These are phyloP conservation scores for Pseudopithomyces maydicus DNA, from an alignment of 2,329 filamentous ascomycete genomes.

Conservation along the genomic window DNA sequence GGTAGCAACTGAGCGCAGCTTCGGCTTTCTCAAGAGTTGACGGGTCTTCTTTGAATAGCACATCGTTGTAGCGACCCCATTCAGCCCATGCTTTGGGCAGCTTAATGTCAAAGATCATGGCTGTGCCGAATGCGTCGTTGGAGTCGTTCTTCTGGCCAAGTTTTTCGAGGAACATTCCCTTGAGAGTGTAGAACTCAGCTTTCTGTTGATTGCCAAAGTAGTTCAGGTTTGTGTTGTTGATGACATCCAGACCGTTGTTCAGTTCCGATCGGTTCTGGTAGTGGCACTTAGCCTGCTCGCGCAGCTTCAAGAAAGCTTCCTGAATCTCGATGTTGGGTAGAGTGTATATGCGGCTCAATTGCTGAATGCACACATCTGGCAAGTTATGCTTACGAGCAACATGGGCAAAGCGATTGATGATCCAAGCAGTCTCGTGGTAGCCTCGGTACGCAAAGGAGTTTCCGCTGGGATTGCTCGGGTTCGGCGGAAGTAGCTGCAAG, in stretches of 20 bases:
- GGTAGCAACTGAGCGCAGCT: slow-evolving; percentile 92
- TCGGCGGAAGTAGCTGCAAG: slow-evolving; percentile 78
- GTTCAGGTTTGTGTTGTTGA: slow-evolving; percentile 99
- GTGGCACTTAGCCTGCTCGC: slow-evolving; percentile 99
- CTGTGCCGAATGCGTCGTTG: slow-evolving; percentile 91
- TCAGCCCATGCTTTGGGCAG: slow-evolving; percentile 98
- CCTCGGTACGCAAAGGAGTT: slow-evolving; percentile 96
- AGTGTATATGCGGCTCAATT: slow-evolving; percentile 97
- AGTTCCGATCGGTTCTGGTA: slow-evolving; percentile 96
- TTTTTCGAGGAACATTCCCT: slow-evolving; percentile 99
- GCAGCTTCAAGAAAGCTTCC: slow-evolving; percentile 94
- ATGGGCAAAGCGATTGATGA: slow-evolving; percentile 98
- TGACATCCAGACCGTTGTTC: slow-evolving; percentile 91
- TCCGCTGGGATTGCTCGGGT: slow-evolving; percentile 76
- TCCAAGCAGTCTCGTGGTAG: slow-evolving; percentile 99
- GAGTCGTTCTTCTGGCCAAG: slow-evolving; percentile 88
- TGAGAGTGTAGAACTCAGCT: slow-evolving; percentile 97
- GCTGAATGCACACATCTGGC: slow-evolving; percentile 94
- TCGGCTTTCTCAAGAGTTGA: slow-evolving; percentile 80
- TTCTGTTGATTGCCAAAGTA: slow-evolving; percentile 97
- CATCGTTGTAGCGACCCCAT: slow-evolving; percentile 98
- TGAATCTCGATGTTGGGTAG: slow-evolving; percentile 99
- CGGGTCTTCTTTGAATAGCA: slow-evolving; percentile 91
- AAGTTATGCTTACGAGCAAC: slow-evolving; percentile 96
- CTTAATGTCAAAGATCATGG: slow-evolving; percentile 92